Base-by-base conservation (phyloP, 176 grass and related monocot species). In the Avena sativa region DNA sequence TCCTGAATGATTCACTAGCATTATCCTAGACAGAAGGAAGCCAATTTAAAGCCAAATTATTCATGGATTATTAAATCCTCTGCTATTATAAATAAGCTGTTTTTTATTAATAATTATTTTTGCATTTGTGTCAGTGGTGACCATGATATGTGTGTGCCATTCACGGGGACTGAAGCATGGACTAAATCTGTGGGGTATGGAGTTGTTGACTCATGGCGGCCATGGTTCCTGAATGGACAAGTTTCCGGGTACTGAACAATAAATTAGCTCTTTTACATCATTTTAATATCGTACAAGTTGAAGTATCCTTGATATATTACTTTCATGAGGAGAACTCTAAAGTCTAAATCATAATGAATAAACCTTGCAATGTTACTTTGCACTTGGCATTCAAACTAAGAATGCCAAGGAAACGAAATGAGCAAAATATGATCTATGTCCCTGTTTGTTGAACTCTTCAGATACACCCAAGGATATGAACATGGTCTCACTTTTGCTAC, bases 121-220 rank as follows among this genome's bases (percentile, higher is more conserved):
- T 67, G 6, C 64, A 84, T 77, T 69, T 86, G 6, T 82, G 34
- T 85, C 92, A 98, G 96, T 64, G 96, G 96, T 25, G 96, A 98
- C 32, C 96, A 98, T 86, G 96, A 98, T 71, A 96, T 98, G 92
- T 96, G 96, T 85, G 90, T 98, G 62, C 96, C 96, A 63, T 93
- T 81, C 69, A 98, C 93, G 13, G 96, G 96, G 26, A 91, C 3
- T 26, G 65, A 94, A 94, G 93, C 86, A 89, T 98, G 96, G 96
- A 98, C 96, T 15, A 69, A 87, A 74, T 96, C 93, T 4, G 74
- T 98, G 25, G 89, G 92, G 34, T 98, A 96, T 60, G 59, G 67
- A 74, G 66, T 98, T 50, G 32, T 89, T 67, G 93, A 98, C 78
- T 88, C 87, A 3, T 98, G 96, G 96, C 60, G 93, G 58, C 85